A percentile compares a stretch with the other conserved stretches of the same genome.
Conservation (phyloP, 371 early-diverging fungal species). For the Mucor indicus region DNA sequence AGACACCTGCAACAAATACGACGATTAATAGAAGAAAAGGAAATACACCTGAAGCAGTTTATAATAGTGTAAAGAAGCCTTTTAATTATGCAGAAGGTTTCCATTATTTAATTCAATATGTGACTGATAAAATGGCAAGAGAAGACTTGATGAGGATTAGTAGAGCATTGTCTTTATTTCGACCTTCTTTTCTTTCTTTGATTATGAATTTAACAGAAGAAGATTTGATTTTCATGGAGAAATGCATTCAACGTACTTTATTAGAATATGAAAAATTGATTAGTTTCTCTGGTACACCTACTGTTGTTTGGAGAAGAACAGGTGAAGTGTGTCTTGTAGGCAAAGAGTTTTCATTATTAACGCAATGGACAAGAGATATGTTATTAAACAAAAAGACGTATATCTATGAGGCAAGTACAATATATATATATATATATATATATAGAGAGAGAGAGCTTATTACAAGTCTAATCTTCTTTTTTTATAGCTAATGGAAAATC, state of each 20-base stretch:
- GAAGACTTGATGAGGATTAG: constrained; percentile 86
- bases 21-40: constrained; percentile 24
- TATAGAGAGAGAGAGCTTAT: not conserved
- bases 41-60: constrained; percentile 55
- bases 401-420: constrained; percentile 44
- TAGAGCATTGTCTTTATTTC: constrained; percentile 80
- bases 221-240: constrained; percentile 91
- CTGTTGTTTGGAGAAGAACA: constrained; percentile 91
- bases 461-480: constrained; percentile 2
- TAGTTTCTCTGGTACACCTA: constrained; percentile 89
- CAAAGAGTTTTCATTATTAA: constrained; percentile 88
- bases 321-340: constrained; percentile 92
- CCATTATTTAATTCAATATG: constrained; percentile 77
- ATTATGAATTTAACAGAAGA: constrained; percentile 90
- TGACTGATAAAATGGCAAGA: constrained; percentile 82
- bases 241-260: constrained; percentile 87
- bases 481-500: constrained; percentile 82
- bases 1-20: constrained; percentile 9
- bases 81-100: constrained; percentile 90
- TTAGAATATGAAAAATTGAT: constrained; percentile 62
- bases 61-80: constrained; percentile 68
- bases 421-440: constrained; percentile 5
- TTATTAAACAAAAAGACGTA: constrained; percentile 75
- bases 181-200: constrained; percentile 89
- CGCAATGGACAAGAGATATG: constrained; percentile 83